Percentiles rank a stretch among this genome's conserved stretches.
phyloP scores from a whole-genome alignment of 2,329 filamentous ascomycete species.

The Septoria linicola region DNA sequence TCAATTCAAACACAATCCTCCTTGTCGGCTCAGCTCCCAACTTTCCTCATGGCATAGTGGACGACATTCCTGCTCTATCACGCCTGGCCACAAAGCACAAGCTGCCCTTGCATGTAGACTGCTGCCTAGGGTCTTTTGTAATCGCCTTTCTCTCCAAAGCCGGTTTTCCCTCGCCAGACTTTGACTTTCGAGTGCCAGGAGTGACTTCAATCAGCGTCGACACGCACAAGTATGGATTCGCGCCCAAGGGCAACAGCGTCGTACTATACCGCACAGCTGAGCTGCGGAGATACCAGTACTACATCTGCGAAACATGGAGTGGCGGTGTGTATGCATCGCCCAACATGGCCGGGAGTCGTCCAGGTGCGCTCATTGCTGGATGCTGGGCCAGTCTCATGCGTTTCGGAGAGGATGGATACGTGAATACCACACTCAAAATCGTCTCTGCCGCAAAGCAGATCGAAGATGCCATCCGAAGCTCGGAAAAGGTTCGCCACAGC shows the following conservation, averaged over 20 bases:
- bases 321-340: constrained; percentile 95
- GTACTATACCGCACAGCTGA: constrained; percentile 80
- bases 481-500: constrained; percentile 67
- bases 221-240: constrained; percentile 98
- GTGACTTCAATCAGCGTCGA: constrained; percentile 96
- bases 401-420: constrained; percentile 83
- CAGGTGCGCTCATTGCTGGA: constrained; percentile 89
- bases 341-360: constrained; percentile 84
- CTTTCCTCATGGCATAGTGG: constrained; percentile 97
- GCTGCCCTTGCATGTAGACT: constrained; percentile 91
- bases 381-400: constrained; percentile 93
- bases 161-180: constrained; percentile 84
- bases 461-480: constrained; percentile 67
- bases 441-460: constrained; percentile 85
- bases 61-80: constrained; percentile 85
- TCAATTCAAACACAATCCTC: constrained; percentile 91
- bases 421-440: constrained; percentile 82
- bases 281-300: constrained; percentile 90
- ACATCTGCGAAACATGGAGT: constrained; percentile 90
- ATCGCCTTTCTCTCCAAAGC: constrained; percentile 88
- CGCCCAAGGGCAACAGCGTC: constrained; percentile 94
- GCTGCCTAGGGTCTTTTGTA: constrained; percentile 93
- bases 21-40: constrained; percentile 95
- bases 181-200: constrained; percentile 91
- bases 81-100: constrained; percentile 75